These are phyloP conservation scores for Colletotrichum euphorbiae DNA, from an alignment of 2,329 filamentous ascomycete genomes.

Conservation along the genomic window DNA sequence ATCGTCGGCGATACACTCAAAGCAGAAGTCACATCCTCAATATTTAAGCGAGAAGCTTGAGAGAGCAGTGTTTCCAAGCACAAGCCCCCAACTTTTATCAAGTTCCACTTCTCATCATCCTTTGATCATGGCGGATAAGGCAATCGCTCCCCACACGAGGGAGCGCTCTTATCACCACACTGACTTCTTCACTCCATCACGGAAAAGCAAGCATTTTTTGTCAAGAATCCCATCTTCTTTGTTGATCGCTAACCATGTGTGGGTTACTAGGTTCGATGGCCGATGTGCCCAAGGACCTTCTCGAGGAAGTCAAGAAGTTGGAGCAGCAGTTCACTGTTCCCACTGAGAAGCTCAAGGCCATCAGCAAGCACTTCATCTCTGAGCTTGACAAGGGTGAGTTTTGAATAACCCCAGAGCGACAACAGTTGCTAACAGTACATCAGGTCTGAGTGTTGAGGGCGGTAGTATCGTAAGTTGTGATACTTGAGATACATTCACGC, in stretches of 20 bases:
- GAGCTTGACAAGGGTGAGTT: conserved; percentile 85
- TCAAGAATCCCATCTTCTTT: neutral
- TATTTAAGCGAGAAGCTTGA: conserved; percentile 2
- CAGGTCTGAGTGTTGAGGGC: conserved; percentile 86
- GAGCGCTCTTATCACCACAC: conserved; percentile 39
- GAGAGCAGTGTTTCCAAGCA: conserved; percentile 12
- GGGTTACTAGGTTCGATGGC: conserved; percentile 80
- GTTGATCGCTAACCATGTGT: conserved; percentile 25
- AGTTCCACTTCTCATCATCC: neutral
- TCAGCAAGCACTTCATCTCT: conserved; percentile 88
- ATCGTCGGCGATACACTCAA: conserved; percentile 23
- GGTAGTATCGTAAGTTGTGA: conserved; percentile 83
- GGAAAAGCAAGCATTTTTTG: conserved; percentile 32
- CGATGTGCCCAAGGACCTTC: conserved; percentile 87
- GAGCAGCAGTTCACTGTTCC: conserved; percentile 88
- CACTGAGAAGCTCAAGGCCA: conserved; percentile 83
- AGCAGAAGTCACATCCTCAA: neutral
- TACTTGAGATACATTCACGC: neutral
- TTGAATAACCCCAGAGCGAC: conserved; percentile 12
- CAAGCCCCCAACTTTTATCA: neutral
- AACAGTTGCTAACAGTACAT: conserved; percentile 37
- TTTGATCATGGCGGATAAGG: conserved; percentile 36
- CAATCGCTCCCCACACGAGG: conserved; percentile 40
- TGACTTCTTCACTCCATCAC: conserved; percentile 33
- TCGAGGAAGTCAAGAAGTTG: conserved; percentile 82